Evolutionary conservation across 73 alveolate species (phyloP), one percentile per base, ranked within the genome.

Genomic region (Uronychia setigera): DNA sequence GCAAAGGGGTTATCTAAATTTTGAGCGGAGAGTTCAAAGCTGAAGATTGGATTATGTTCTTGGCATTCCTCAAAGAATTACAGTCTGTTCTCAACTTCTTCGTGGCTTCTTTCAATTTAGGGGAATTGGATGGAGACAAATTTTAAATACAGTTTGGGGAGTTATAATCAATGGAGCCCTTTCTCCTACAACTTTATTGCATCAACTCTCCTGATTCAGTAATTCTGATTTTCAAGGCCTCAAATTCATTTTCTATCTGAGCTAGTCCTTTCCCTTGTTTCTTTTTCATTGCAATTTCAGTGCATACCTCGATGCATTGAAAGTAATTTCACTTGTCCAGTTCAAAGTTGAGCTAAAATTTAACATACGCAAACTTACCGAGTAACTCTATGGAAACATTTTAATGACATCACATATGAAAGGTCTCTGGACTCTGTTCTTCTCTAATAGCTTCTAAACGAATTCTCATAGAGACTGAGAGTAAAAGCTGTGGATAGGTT

Each of bases 351-450:
- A 46, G 5, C 67, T 46, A 46, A 46, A 19, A 46, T 11, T 46
- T 46, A 19, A 11, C 5, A 11, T 46, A 11, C 67, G 5, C 5
- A 46, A n/a, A n/a, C n/a, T n/a, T 46, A 46, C 67, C 67, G 5
- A 5, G 19, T 46, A 46, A 11, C n/a, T 11, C 1, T 32, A 33
- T 1, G 89, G 89, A 74, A 82, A 82, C 89, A 82, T 26, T 1
- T 67, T 33, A 35, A 82, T 28, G 32, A 74, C 67, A n/a, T 82
- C 82, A 82, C 46, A 5, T 1, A 82, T 67, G 31, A 90, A 80
- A 27, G 95, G 93, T 29, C 95, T 31, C 35, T 80, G 79, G 13
- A 58, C 46, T 74, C 83, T 85, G 46, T 85, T 83, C 80, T 90
- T 90, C 29, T 90, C 91, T 0, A 90, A 76, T 26, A 84, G 27